Conservation (phyloP, 257 asterid species). For the Solanum pennellii region DNA sequence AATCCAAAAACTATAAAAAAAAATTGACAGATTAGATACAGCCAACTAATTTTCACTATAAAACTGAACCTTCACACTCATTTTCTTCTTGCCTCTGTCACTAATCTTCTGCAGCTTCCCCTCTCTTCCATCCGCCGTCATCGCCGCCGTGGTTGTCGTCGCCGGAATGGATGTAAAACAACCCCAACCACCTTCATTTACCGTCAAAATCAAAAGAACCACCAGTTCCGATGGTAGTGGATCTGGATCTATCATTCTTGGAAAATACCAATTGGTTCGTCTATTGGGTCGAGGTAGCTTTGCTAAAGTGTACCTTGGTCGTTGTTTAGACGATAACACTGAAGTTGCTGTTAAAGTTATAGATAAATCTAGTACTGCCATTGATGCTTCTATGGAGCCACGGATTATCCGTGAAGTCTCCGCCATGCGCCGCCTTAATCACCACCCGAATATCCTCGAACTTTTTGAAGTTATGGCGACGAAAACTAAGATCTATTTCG, state of each 20-base stretch:
- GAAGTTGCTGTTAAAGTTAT: conserved; percentile 64
- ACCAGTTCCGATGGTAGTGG: conserved; percentile 35
- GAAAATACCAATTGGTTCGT: conserved; percentile 52
- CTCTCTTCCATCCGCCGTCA: not conserved
- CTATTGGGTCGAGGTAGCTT: conserved; percentile 93
- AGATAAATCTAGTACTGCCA: conserved; percentile 35
- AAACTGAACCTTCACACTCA: not conserved
- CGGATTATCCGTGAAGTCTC: conserved; percentile 68
- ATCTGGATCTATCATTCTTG: conserved; percentile 55
- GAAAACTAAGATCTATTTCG: conserved; percentile 65
- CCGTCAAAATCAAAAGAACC: conserved; percentile 27
- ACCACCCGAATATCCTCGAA: conserved; percentile 66
- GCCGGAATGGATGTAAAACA: conserved; percentile 24
- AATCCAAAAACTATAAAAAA: not conserved
- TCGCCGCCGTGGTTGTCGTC: not conserved
- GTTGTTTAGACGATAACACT: conserved; percentile 5
- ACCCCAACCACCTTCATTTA: conserved; percentile 7
- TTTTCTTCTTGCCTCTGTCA: not conserved
- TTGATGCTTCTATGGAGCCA: conserved; percentile 52
- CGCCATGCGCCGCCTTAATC: conserved; percentile 78
- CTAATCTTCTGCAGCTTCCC: not conserved
- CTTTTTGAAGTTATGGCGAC: conserved; percentile 86
- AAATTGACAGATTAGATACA: not conserved
- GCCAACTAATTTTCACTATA: not conserved
- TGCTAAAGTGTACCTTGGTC: conserved; percentile 71